Conservation (phyloP, 805 yeast genomes). For the Yueomyces sp. region DNA sequence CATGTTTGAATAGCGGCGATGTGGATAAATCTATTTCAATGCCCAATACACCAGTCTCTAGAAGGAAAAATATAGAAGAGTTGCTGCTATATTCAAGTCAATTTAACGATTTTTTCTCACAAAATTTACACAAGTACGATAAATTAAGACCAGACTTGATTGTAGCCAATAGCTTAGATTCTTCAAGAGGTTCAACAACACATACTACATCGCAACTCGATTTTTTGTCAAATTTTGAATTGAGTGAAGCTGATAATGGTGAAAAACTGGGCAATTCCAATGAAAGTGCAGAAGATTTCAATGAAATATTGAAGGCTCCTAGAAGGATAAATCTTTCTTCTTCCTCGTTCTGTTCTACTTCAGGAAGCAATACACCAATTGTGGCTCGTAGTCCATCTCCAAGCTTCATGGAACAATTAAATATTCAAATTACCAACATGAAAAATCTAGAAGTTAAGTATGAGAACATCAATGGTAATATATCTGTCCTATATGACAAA, state of each 20-base stretch:
- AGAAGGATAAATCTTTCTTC: neutral
- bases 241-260: conserved; percentile 15
- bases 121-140: conserved; percentile 16
- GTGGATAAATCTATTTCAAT: too few relatives aligned
- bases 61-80: conserved; percentile 15
- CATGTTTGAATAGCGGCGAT: neutral
- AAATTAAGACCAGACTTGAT: conserved; percentile 9
- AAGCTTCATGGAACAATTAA: neutral
- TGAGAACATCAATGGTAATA: neutral
- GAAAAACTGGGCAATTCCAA: neutral
- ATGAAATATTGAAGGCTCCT: neutral
- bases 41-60: neutral
- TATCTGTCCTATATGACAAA: neutral
- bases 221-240: conserved; percentile 17
- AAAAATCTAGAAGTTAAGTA: neutral
- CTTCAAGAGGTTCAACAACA: neutral
- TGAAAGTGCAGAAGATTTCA: neutral
- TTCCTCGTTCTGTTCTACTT: neutral
- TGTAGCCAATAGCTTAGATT: conserved; percentile 1
- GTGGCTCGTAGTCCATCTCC: neutral
- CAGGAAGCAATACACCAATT: neutral
- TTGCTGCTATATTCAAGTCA: conserved; percentile 18
- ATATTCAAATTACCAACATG: neutral
- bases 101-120: conserved; percentile 14
- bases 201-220: conserved; percentile 5